Percentiles rank a stretch among this genome's conserved stretches.
These are phyloP conservation scores for Nigrograna mackinnonii DNA, from an alignment of 2,329 filamentous ascomycete species.

Conservation along the genomic window DNA sequence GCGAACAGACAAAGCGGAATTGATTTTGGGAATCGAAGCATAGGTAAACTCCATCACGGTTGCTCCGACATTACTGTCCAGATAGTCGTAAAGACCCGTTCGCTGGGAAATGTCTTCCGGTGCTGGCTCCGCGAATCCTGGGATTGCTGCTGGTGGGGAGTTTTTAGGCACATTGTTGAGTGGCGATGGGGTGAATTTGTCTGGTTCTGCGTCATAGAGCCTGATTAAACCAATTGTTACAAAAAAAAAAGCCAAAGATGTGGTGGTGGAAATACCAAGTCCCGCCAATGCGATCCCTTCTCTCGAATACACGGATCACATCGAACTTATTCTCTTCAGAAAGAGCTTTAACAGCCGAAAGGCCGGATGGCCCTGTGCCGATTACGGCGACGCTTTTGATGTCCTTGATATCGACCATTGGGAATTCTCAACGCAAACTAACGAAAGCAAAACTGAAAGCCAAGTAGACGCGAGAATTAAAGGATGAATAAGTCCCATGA, in stretches of 20 bases:
- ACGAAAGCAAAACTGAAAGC: no score
- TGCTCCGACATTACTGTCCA: constrained; percentile 13
- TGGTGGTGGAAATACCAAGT: constrained; percentile 22
- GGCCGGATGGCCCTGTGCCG: constrained; percentile 34
- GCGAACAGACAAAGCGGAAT: constrained; percentile 10
- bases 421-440: no score
- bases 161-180: background rate
- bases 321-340: constrained; percentile 34
- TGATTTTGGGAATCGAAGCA: constrained; percentile 8
- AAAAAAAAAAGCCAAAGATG: background rate
- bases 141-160: constrained; percentile 6
- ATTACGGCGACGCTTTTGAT: constrained; percentile 19
- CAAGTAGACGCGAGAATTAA: no score
- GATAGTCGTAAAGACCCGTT: constrained; percentile 8
- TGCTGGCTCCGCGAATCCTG: constrained; percentile 2
- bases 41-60: constrained; percentile 11
- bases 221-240: background rate
- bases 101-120: constrained; percentile 8
- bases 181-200: constrained; percentile 19
- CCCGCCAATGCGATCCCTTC: constrained; percentile 32
- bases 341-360: constrained; percentile 31
- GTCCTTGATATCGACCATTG: background rate
- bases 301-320: constrained; percentile 36
- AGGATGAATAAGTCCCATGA: no score
- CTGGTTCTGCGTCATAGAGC: constrained; percentile 26